Evolutionary conservation across 352 stramenopile genomes (phyloP).

Genomic region (Phytopythium boreale): DNA sequence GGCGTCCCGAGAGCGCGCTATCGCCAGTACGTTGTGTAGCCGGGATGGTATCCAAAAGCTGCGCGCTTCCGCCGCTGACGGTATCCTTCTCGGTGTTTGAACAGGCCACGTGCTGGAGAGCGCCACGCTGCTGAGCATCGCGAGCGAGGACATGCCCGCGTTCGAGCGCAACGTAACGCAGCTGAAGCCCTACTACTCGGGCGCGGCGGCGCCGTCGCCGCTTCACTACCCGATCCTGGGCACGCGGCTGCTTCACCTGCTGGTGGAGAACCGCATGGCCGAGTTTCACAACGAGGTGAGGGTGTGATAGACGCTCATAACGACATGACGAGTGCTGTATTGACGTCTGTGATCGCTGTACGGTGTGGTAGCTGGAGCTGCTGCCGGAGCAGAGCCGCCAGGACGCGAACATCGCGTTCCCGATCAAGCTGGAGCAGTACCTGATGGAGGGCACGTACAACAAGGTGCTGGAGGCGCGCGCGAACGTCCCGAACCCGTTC

Average conservation of each 20-base stretch:
- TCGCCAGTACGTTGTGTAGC: conserved; percentile 57
- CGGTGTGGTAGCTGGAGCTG: conserved; percentile 65
- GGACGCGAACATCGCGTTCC: conserved; percentile 86
- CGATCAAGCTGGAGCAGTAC: conserved; percentile 90
- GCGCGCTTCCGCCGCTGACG: background rate
- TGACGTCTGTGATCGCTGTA: background rate
- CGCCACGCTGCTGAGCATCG: conserved; percentile 85
- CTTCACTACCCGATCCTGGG: conserved; percentile 87
- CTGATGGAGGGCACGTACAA: conserved; percentile 94
- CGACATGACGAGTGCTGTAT: background rate
- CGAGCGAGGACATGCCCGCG: conserved; percentile 77
- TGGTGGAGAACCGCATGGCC: conserved; percentile 91
- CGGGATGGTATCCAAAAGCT: too few relatives aligned
- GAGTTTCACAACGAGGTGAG: conserved; percentile 91
- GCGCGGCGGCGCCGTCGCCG: conserved; percentile 50
- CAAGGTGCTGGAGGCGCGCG: conserved; percentile 88
- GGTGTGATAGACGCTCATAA: background rate
- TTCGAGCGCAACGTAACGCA: conserved; percentile 90
- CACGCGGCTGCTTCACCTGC: conserved; percentile 85
- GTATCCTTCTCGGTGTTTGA: background rate
- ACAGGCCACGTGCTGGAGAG: conserved; percentile 86
- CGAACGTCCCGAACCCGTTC: conserved; percentile 88
- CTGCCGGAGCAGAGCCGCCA: conserved; percentile 78
- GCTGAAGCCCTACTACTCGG: conserved; percentile 86
- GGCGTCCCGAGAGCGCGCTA: conserved; percentile 56